Percentiles rank a stretch among this genome's conserved stretches.
These are phyloP conservation scores for Fusarium sacchari DNA, from an alignment of 2,329 filamentous ascomycete genomes.

Conservation along the genomic window DNA sequence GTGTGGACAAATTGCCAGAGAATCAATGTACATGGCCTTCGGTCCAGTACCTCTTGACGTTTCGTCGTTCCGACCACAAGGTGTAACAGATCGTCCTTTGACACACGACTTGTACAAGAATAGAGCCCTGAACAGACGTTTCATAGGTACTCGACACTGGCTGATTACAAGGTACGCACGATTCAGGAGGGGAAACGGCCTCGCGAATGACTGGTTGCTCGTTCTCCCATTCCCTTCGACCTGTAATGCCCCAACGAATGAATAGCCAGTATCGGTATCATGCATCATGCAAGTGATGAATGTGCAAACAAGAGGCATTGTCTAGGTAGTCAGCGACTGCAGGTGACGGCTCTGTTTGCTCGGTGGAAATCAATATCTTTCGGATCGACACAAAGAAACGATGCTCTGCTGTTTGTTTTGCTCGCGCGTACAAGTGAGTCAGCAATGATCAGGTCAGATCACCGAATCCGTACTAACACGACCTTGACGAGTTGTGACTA, in stretches of 20 bases:
- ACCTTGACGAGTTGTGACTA: not conserved
- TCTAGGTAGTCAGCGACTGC: constrained; percentile 7
- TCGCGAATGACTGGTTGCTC: not conserved
- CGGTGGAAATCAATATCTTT: not conserved
- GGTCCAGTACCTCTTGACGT: not conserved
- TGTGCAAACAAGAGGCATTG: constrained; percentile 11
- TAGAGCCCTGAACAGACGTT: constrained; percentile 1
- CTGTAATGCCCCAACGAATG: not conserved
- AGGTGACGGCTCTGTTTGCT: constrained; percentile 9
- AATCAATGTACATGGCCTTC: not conserved
- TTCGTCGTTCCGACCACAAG: constrained; percentile 1
- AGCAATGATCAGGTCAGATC: not conserved
- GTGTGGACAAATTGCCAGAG: not conserved
- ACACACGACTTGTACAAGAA: not conserved
- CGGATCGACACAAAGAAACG: not conserved
- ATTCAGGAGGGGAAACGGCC: constrained; percentile 4
- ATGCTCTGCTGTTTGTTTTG: not conserved
- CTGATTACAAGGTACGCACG: not conserved
- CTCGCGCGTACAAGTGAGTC: not conserved
- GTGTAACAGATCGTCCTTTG: constrained; percentile 3
- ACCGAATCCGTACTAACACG: constrained; percentile 3
- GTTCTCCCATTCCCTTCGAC: not conserved
- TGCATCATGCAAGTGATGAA: constrained; percentile 24
- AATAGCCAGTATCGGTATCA: not conserved
- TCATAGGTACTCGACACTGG: not conserved